Percentiles rank a stretch among this genome's conserved stretches.
Evolutionary conservation across 2,329 filamentous ascomycete species (phyloP).

Genomic region (Didymella segeticola): DNA sequence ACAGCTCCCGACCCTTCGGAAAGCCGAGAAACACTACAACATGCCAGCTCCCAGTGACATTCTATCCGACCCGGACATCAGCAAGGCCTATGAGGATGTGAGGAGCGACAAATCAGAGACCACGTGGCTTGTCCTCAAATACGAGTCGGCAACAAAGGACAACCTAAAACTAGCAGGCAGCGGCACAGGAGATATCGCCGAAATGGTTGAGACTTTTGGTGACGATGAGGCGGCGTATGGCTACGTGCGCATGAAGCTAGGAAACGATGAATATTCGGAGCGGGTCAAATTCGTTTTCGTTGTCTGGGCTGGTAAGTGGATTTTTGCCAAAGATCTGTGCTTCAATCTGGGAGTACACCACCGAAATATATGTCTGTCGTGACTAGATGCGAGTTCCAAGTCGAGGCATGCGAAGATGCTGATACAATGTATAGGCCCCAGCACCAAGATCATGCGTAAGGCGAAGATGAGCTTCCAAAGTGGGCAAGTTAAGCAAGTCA

Average conservation of each 20-base stretch:
- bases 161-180: conserved; percentile 63
- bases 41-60: conserved; percentile 43
- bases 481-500: conserved; percentile 68
- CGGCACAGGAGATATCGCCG: conserved; percentile 66
- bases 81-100: conserved; percentile 70
- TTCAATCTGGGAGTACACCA: background rate
- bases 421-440: conserved; percentile 31
- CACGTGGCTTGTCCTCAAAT: conserved; percentile 72
- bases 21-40: conserved; percentile 1
- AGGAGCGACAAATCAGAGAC: conserved; percentile 69
- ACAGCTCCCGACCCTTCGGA: background rate
- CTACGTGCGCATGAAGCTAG: conserved; percentile 66
- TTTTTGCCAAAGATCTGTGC: background rate
- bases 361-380: background rate
- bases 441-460: conserved; percentile 72
- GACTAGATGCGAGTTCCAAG: background rate
- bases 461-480: conserved; percentile 72
- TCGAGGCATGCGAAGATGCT: background rate
- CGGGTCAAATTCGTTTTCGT: conserved; percentile 73
- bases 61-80: conserved; percentile 60
- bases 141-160: conserved; percentile 58
- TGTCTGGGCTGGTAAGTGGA: conserved; percentile 69
- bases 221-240: conserved; percentile 69
- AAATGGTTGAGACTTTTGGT: conserved; percentile 65
- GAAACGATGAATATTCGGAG: conserved; percentile 73